A percentile compares a stretch with the other conserved stretches of the same genome.
Conservation (phyloP, 2,329 filamentous ascomycete species). For the Colletotrichum euphorbiae region DNA sequence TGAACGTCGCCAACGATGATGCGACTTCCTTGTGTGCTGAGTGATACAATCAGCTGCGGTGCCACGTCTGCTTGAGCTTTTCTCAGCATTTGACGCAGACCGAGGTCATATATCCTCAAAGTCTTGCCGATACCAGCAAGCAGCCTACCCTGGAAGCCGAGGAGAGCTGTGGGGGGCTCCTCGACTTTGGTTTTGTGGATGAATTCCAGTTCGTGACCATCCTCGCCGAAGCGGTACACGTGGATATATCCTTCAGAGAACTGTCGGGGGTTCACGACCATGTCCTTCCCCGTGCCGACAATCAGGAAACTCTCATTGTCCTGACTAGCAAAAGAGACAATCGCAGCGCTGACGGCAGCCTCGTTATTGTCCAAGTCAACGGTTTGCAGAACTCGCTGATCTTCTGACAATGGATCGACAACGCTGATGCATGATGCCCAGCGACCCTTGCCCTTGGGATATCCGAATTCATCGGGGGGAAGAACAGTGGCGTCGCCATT, state of each 20-base stretch:
- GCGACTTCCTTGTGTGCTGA: slow-evolving; percentile 90
- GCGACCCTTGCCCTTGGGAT: slow-evolving; percentile 83
- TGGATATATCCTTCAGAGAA: slow-evolving; percentile 87
- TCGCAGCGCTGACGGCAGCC: slow-evolving; percentile 86
- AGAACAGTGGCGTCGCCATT: slow-evolving; percentile 80
- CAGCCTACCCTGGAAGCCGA: slow-evolving; percentile 92
- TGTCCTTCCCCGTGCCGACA: slow-evolving; percentile 93
- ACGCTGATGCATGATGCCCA: slow-evolving; percentile 98
- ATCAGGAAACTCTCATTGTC: slow-evolving; percentile 92
- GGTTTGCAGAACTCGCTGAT: slow-evolving; percentile 76
- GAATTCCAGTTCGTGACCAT: slow-evolving; percentile 90
- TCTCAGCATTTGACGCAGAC: slow-evolving; percentile 90
- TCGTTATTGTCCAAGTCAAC: slow-evolving; percentile 91
- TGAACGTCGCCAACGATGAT: slow-evolving; percentile 94
- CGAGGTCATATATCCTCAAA: slow-evolving; percentile 90
- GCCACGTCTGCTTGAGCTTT: slow-evolving; percentile 88
- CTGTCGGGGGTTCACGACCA: slow-evolving; percentile 81
- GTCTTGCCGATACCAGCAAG: slow-evolving; percentile 86
- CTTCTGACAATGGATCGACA: slow-evolving; percentile 83
- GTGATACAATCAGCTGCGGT: slow-evolving; percentile 84
- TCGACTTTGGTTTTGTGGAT: slow-evolving; percentile 97
- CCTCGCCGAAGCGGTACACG: slow-evolving; percentile 88
- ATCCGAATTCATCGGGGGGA: slow-evolving; percentile 86
- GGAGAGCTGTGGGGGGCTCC: slow-evolving; percentile 87
- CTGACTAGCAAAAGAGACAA: slow-evolving; percentile 88